These are phyloP conservation scores for Tympanopsis confertula DNA, from an alignment of 2,329 filamentous ascomycete species.

Conservation along the genomic window DNA sequence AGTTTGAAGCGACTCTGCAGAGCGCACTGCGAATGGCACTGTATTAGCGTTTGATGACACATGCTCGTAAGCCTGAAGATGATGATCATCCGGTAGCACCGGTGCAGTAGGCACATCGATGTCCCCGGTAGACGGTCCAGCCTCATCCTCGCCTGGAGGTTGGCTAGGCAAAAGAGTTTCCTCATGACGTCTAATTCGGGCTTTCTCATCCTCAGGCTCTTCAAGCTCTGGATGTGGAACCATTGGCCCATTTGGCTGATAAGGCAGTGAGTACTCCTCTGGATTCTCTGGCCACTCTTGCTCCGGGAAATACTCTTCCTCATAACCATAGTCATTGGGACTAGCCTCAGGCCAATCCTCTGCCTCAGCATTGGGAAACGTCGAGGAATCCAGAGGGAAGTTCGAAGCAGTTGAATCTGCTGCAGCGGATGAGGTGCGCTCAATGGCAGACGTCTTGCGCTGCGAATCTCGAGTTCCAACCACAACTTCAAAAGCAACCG, in stretches of 20 bases:
- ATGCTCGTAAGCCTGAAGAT: conserved; percentile 14
- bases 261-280: conserved; percentile 7
- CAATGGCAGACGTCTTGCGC: too few species aligned
- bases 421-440: too few species aligned
- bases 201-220: conserved; percentile 45
- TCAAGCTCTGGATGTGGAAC: conserved; percentile 21
- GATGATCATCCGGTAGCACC: conserved; percentile 23
- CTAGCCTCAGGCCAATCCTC: neutral
- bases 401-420: too few species aligned
- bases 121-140: conserved; percentile 16
- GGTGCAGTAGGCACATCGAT: conserved; percentile 25
- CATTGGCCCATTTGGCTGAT: conserved; percentile 11
- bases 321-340: neutral
- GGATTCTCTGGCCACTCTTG: neutral
- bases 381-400: neutral
- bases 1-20: neutral
- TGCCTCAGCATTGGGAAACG: too few species aligned
- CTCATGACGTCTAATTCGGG: conserved; percentile 43
- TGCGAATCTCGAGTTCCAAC: conserved; percentile 50
- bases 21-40: conserved; percentile 3
- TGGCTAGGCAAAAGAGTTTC: conserved; percentile 45
- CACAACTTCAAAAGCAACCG: conserved; percentile 46
- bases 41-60: conserved; percentile 4
- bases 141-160: conserved; percentile 31
- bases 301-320: neutral